phyloP scores from a whole-genome alignment of 176 grass and related monocot genomes.

The Phragmites australis region DNA sequence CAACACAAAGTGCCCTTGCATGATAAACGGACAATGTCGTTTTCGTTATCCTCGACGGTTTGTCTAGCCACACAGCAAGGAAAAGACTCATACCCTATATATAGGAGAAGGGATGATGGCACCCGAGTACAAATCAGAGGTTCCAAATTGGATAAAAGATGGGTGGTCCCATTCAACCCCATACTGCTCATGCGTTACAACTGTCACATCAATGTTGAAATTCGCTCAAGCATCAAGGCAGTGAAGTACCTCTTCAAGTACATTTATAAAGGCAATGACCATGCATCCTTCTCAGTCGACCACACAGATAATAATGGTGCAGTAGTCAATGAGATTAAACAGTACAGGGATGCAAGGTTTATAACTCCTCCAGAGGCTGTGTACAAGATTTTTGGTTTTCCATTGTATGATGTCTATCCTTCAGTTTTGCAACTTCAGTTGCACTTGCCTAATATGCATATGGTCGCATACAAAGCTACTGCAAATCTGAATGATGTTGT shows the following conservation, averaged over 20 bases:
- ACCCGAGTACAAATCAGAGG: neutral
- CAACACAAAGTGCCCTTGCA: neutral
- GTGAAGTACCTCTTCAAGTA: neutral
- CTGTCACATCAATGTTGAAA: neutral
- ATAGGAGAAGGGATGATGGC: neutral
- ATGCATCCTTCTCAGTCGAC: too few species aligned
- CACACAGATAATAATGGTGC: neutral
- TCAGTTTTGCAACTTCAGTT: neutral
- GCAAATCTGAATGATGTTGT: neutral
- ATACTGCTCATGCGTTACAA: neutral
- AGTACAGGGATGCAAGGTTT: neutral
- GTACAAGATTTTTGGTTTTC: neutral
- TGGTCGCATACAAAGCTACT: neutral
- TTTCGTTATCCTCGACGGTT: neutral
- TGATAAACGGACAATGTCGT: neutral
- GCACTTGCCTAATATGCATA: neutral
- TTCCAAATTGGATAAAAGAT: neutral
- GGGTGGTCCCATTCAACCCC: neutral
- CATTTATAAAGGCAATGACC: neutral
- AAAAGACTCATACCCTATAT: neutral
- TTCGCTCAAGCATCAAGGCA: neutral
- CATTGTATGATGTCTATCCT: neutral
- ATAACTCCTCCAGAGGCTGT: neutral
- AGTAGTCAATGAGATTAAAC: neutral
- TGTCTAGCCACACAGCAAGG: neutral